Evolutionary conservation across 2,329 filamentous ascomycete species (phyloP).

Genomic region (Alternaria hordeiaustralica): DNA sequence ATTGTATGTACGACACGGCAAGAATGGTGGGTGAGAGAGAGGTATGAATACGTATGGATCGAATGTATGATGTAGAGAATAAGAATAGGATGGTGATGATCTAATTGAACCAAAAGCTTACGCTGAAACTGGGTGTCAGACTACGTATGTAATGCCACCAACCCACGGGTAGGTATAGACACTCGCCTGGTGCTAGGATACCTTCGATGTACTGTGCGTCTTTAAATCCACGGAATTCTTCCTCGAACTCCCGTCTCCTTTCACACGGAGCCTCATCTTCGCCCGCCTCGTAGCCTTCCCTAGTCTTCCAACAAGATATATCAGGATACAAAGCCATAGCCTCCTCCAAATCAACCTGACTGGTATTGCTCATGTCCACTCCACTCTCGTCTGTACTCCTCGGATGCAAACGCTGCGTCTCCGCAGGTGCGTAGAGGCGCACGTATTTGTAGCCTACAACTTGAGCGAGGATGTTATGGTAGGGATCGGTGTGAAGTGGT

Average conservation of each 20-base stretch:
- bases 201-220: conserved; percentile 74
- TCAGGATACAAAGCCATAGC: conserved; percentile 61
- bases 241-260: conserved; percentile 27
- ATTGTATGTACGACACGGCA: no score
- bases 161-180: conserved; percentile 85
- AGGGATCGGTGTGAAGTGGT: conserved; percentile 90
- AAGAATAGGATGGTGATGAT: neutral
- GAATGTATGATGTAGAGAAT: neutral
- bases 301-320: conserved; percentile 21
- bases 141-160: conserved; percentile 99
- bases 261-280: conserved; percentile 19
- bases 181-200: conserved; percentile 80
- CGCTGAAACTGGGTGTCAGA: conserved; percentile 85
- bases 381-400: conserved; percentile 67
- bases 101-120: conserved; percentile 86
- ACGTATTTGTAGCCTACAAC: conserved; percentile 91
- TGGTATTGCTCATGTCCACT: conserved; percentile 94
- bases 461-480: conserved; percentile 90
- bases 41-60: neutral
- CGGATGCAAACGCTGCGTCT: conserved; percentile 64
- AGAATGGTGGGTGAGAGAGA: neutral
- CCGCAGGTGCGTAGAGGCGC: conserved; percentile 79
- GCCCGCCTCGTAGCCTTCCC: no score
- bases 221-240: conserved; percentile 61
- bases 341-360: conserved; percentile 73